Base-by-base conservation (phyloP, 495 filamentous ascomycete genomes). In the Pseudevernia furfuracea region DNA sequence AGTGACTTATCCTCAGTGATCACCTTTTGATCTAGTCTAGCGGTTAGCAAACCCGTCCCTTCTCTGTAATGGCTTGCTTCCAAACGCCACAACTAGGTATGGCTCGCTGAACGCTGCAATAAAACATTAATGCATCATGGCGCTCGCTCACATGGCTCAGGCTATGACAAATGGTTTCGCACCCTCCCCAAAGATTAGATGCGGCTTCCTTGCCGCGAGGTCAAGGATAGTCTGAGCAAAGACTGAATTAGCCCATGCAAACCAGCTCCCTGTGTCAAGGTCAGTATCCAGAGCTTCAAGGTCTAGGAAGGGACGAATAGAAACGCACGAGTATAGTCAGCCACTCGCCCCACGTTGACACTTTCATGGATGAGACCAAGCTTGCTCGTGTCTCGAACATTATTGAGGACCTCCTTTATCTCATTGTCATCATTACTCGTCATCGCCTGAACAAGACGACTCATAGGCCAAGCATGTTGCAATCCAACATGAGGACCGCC, bases 221-320 rank as follows among this genome's bases (percentile, higher is more conserved):
- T 97, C 89, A 36, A 99, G 76, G 58, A 99, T 89, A 8, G 92
- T 96, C 77, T 95, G 89, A 17, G 93, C 89, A 75, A 95, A 97
- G 38, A 99, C 91, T 0, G 90, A 92, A 69, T 97, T 97, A 23
- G 94, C 94, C 94, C 93, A 97, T 17, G 94, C 90, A 73, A 98
- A 97, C 94, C 94, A 98, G 63, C 87, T 88, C 61, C 89, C 84
- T 87, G 52, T 34, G n/a, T 19, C 58, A 32, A 37, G 41, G 66
- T 81, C 68, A 82, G 74, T 62, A 62, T 60, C 38, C 10, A 17
- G 6, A 3, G 44, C 49, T 36, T 32, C 21, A 34, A 11, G 0
- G 2, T 34, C n/a, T 25, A 49, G 10, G 38, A 11, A 38, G 10
- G n/a, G n/a, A n/a, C n/a, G n/a, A n/a, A 32, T 48, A 38, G 34